These are phyloP conservation scores for Suillus weaverae DNA, from an alignment of 768 basidiomycete species.

Conservation along the genomic window DNA sequence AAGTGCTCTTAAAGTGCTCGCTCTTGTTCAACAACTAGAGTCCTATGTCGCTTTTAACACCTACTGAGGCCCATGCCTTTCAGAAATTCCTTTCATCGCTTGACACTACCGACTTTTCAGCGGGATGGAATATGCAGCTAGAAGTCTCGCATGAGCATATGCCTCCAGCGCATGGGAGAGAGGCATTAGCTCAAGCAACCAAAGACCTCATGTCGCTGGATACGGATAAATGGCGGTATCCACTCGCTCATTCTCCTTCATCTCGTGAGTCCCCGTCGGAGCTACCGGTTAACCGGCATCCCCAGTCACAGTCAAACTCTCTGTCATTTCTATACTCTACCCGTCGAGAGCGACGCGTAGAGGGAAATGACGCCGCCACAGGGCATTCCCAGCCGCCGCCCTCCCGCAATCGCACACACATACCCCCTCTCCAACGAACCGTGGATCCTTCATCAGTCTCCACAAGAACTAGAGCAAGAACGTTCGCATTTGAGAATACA, in stretches of 20 bases:
- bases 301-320: conserved; percentile 21
- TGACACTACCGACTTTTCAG: conserved; percentile 41
- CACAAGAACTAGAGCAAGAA: conserved; percentile 13
- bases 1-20: neutral
- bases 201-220: conserved; percentile 83
- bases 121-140: conserved; percentile 49
- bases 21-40: neutral
- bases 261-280: conserved; percentile 10
- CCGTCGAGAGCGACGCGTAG: conserved; percentile 18
- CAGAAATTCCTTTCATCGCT: conserved; percentile 65
- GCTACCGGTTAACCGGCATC: conserved; percentile 14
- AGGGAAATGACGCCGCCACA: neutral
- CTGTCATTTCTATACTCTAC: conserved; percentile 19
- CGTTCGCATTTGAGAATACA: conserved; percentile 15
- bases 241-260: conserved; percentile 14
- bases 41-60: conserved; percentile 62
- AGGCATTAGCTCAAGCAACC: conserved; percentile 74
- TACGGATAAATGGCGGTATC: conserved; percentile 38
- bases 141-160: conserved; percentile 44
- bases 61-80: conserved; percentile 65
- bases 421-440: conserved; percentile 20
- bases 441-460: conserved; percentile 13
- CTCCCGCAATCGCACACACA: conserved; percentile 13
- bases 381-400: neutral
- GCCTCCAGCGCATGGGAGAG: conserved; percentile 53